Evolutionary conservation across 352 stramenopile genomes (phyloP), one percentile per base, ranked within the genome.

Genomic region (Pythium vanterpoolii): DNA sequence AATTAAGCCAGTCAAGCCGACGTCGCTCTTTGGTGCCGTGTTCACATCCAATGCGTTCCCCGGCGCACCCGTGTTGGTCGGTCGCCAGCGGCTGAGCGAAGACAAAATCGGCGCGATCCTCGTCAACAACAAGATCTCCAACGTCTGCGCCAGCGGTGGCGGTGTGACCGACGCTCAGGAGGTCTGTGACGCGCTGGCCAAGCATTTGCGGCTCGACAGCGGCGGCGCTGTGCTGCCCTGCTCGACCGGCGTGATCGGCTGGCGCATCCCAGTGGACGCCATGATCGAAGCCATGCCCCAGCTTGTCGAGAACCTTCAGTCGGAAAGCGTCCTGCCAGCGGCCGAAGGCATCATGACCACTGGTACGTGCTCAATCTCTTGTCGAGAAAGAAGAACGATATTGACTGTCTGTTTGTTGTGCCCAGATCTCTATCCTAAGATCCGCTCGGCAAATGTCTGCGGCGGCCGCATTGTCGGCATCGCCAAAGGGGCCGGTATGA

Each of bases 51-150:
- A 97, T 68, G 75, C 86, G 19, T 97, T 97, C 50, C 88, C 88
- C 0, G 93, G 93, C 7, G 88, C 88, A 33, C 93, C 93, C 0
- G 84, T 98, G 30, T 53, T 93, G 30, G 79, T 99, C 33, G 96
- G 96, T 28, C 87, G 95, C 60, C 76, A 90, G 62, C 89, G 94
- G 27, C 72, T 99, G n/a, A 61, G 76, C 34, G 86, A 96, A 28
- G 68, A 87, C 33, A 91, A 83, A 42, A 74, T 99, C 42, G 92
- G 97, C 66, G 96, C 92, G 11, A 89, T 99, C 67, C 83, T 99
- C 27, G 90, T 99, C 40, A 99, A 99, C 76, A 99, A 99, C 77
- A 99, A 99, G 79, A 97, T 99, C 58, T 99, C 96, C 27, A 99
- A 99, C 71, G 97, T 99, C 18, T 98, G 96, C 58, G 93, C 96